Evolutionary conservation across 192 early-diverging fungal species (phyloP).

Genomic region (Coemansia biformis): DNA sequence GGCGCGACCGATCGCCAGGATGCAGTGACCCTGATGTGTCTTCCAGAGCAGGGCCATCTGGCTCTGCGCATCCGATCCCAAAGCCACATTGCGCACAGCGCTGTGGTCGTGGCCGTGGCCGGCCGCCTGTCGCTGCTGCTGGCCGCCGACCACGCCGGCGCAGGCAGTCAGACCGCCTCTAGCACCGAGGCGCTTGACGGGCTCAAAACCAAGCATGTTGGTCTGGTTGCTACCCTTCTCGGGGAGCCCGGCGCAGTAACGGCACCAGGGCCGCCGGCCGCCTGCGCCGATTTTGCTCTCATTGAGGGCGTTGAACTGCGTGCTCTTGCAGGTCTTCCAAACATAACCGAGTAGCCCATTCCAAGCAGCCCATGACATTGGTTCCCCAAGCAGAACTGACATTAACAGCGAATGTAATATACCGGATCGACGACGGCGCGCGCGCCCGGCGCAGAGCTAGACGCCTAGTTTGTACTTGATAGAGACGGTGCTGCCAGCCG

Average conservation of each 20-base stretch:
- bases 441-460: too few relatives aligned
- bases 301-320: background rate
- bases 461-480: conserved; percentile 9
- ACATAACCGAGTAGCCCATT: too few relatives aligned
- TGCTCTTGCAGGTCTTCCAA: too few relatives aligned
- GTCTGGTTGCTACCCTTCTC: background rate
- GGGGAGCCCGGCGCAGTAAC: too few relatives aligned
- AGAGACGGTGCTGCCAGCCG: conserved; percentile 5
- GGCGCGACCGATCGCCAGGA: background rate
- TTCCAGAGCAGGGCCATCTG: conserved; percentile 21
- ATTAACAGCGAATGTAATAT: too few relatives aligned
- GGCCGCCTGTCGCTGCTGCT: conserved; percentile 20
- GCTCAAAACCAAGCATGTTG: conserved; percentile 1
- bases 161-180: too few relatives aligned
- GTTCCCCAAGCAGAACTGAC: too few relatives aligned
- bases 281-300: background rate
- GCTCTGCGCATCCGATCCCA: conserved; percentile 20
- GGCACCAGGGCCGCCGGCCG: background rate
- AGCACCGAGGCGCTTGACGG: background rate
- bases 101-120: conserved; percentile 12
- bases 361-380: too few relatives aligned
- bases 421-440: too few relatives aligned
- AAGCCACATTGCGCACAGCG: conserved; percentile 4
- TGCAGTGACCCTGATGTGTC: conserved; percentile 19
- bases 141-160: too few relatives aligned